A percentile compares a stretch with the other conserved stretches of the same genome.
phyloP scores from a whole-genome alignment of 257 asterid genomes.

The Penstemon eatonii region DNA sequence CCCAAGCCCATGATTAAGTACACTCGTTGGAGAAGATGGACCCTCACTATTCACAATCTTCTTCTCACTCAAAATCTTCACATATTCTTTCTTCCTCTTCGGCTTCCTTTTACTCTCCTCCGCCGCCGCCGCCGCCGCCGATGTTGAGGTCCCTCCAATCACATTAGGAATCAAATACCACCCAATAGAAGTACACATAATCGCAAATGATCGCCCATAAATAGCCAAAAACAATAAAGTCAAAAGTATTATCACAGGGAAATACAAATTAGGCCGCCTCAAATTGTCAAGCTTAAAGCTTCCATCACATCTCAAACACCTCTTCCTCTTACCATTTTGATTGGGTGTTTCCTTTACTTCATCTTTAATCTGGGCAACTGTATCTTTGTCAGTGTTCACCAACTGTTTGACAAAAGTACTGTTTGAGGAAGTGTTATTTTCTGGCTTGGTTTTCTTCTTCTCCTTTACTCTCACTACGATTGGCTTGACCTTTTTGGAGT shows the following conservation, averaged over 20 bases:
- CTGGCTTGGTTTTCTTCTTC: background rate
- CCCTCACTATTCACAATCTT: background rate
- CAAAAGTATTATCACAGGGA: constrained; percentile 25
- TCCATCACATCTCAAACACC: no score
- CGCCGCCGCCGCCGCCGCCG: background rate
- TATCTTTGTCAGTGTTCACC: no score
- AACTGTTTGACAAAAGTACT: no score
- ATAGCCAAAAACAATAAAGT: constrained; percentile 19
- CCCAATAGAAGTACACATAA: constrained; percentile 26
- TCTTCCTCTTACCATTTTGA: no score
- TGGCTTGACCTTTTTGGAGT: constrained; percentile 13
- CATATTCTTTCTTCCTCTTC: background rate
- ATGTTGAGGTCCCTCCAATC: constrained; percentile 7
- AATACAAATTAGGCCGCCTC: background rate
- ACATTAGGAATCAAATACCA: constrained; percentile 29
- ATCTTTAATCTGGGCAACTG: background rate
- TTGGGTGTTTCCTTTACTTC: no score
- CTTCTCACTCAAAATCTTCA: background rate
- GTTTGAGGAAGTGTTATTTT: background rate
- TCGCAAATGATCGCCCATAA: constrained; percentile 28
- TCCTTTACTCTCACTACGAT: constrained; percentile 22
- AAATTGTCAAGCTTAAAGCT: no score
- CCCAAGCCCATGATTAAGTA: no score
- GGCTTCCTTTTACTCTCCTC: background rate
- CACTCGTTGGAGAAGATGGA: constrained; percentile 24